Conservation (phyloP, 2,329 filamentous ascomycete species). For the Venturia carpophila region DNA sequence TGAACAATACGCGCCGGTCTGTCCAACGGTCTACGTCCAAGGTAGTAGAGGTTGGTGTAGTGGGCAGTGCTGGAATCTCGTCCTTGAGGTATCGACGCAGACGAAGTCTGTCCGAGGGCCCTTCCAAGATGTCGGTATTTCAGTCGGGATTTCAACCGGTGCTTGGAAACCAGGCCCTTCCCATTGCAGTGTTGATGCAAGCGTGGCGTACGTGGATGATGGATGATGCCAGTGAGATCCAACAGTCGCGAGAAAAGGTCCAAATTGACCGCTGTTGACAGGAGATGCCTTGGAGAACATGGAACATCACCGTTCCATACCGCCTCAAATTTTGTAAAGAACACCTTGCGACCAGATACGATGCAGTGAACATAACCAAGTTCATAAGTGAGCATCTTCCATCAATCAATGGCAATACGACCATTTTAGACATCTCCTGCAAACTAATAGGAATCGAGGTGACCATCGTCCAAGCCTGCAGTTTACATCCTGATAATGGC, state of each 20-base stretch:
- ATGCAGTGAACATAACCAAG: neutral
- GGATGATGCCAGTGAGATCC: neutral
- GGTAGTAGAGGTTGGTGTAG: neutral
- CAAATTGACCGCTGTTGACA: neutral
- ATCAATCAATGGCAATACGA: neutral
- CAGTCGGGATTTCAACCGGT: slow-evolving; percentile 8
- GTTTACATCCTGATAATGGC: neutral
- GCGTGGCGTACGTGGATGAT: neutral
- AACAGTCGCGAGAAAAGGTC: neutral
- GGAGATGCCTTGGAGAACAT: neutral
- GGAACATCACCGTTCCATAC: neutral
- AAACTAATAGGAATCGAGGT: neutral
- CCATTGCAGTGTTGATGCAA: neutral
- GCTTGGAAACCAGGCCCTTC: neutral
- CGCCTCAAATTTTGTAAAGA: neutral
- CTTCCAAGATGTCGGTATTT: neutral
- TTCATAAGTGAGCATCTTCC: neutral
- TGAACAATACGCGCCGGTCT: neutral
- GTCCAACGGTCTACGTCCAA: neutral
- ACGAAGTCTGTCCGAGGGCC: neutral
- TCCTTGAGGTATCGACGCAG: neutral
- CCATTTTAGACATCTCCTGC: neutral
- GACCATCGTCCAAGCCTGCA: neutral
- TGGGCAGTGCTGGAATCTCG: neutral
- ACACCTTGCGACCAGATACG: neutral